phyloP scores from a whole-genome alignment of 441 rosid genomes.

The Eruca vesicaria region DNA sequence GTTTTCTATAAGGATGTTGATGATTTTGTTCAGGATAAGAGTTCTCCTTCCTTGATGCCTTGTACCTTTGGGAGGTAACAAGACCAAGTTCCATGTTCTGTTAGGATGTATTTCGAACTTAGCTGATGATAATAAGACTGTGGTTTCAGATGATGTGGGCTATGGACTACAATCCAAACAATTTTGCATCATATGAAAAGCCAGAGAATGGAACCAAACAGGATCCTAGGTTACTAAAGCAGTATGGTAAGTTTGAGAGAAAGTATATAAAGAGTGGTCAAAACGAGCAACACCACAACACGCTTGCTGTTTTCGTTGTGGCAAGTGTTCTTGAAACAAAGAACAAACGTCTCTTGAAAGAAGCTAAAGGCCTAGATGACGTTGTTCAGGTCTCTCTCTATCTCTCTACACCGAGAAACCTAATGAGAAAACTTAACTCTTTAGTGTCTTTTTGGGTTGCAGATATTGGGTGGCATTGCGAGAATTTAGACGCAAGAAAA shows the following conservation, averaged over 20 bases:
- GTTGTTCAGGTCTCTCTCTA: conserved; percentile 61
- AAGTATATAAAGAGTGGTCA: conserved; percentile 51
- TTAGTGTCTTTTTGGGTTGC: not conserved
- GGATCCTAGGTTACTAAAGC: conserved; percentile 53
- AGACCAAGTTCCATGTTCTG: not conserved
- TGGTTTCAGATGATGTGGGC: conserved; percentile 93
- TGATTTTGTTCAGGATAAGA: conserved; percentile 97
- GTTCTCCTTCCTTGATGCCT: conserved; percentile 46
- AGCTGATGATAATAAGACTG: conserved; percentile 21
- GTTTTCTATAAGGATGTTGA: conserved; percentile 92
- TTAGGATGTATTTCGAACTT: conserved; percentile 9
- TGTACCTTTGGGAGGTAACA: conserved; percentile 98
- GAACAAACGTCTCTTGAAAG: conserved; percentile 74
- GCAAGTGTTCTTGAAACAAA: conserved; percentile 87
- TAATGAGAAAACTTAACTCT: not conserved
- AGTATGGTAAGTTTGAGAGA: conserved; percentile 80
- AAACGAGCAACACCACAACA: conserved; percentile 49
- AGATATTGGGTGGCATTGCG: conserved; percentile 74
- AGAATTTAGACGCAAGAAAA: conserved; percentile 82
- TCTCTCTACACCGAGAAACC: not conserved
- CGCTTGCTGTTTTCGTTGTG: conserved; percentile 75
- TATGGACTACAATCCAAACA: conserved; percentile 92
- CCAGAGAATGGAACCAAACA: conserved; percentile 31
- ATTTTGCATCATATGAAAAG: conserved; percentile 55
- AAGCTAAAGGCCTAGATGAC: conserved; percentile 88